phyloP scores from a whole-genome alignment of 441 rosid genomes.

The Manihot esculenta region DNA sequence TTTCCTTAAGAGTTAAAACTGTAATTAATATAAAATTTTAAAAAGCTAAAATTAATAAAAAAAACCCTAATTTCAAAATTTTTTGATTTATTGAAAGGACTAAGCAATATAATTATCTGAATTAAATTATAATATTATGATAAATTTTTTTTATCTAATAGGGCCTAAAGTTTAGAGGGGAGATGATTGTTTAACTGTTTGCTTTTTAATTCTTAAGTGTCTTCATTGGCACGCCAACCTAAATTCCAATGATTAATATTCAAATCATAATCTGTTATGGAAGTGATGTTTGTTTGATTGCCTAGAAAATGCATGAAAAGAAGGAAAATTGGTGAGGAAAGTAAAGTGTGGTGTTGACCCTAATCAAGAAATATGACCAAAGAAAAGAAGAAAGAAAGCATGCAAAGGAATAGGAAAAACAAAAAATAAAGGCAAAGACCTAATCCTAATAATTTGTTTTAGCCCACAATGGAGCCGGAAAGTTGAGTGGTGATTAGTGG shows the following conservation, averaged over 20 bases:
- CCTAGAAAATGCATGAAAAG: conserved; percentile 22
- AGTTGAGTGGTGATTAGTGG: too few species aligned
- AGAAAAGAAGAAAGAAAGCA: background rate
- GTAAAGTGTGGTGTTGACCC: conserved; percentile 28
- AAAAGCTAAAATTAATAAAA: background rate
- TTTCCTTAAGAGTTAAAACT: background rate
- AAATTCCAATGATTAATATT: conserved; percentile 31
- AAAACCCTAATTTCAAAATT: too few species aligned
- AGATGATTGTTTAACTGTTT: too few species aligned
- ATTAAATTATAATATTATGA: too few species aligned
- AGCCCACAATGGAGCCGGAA: conserved; percentile 19
- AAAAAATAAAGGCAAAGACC: background rate
- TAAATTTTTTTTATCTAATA: too few species aligned
- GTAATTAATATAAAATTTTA: background rate
- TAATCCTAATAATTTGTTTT: conserved; percentile 9
- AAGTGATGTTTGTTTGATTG: conserved; percentile 28
- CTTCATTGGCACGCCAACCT: conserved; percentile 32
- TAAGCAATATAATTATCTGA: too few species aligned
- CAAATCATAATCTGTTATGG: conserved; percentile 18
- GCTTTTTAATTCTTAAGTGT: conserved; percentile 11
- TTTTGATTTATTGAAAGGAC: background rate
- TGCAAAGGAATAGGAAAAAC: too few species aligned
- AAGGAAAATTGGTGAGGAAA: conserved; percentile 1
- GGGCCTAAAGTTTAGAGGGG: too few species aligned
- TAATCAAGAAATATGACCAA: conserved; percentile 18